A percentile compares a stretch with the other conserved stretches of the same genome.
Evolutionary conservation across 805 yeast genomes (phyloP).

Genomic region (Candida takata): DNA sequence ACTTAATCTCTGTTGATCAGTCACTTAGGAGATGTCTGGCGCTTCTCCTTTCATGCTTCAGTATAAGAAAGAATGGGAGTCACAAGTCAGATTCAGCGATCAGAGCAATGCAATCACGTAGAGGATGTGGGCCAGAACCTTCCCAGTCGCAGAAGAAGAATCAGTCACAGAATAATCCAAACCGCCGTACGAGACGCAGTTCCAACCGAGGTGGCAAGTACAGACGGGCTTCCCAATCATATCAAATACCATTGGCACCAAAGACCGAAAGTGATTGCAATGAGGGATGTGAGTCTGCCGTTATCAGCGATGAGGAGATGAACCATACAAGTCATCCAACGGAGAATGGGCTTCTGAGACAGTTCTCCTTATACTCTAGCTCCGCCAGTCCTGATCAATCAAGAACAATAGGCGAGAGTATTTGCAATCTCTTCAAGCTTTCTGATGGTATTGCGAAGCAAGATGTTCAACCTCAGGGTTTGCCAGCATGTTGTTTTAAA

Average conservation of each 20-base stretch:
- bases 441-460: background rate
- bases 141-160: background rate
- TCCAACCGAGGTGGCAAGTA: background rate
- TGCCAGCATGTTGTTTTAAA: conserved; percentile 1
- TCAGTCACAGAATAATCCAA: background rate
- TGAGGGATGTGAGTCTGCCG: background rate
- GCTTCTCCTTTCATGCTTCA: too few species aligned
- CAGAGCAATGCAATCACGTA: too few species aligned
- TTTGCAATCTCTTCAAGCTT: background rate
- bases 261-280: background rate
- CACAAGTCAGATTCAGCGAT: too few species aligned
- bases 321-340: background rate
- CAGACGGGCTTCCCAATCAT: background rate
- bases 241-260: background rate
- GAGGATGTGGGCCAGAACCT: background rate
- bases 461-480: background rate
- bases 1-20: background rate
- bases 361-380: background rate
- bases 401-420: background rate
- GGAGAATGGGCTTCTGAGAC: background rate
- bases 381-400: background rate
- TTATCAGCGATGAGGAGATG: background rate
- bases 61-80: too few species aligned
- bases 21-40: too few species aligned
- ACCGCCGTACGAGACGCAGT: conserved; percentile 1